phyloP scores from a whole-genome alignment of 768 basidiomycete genomes.

The Suillus lakei region DNA sequence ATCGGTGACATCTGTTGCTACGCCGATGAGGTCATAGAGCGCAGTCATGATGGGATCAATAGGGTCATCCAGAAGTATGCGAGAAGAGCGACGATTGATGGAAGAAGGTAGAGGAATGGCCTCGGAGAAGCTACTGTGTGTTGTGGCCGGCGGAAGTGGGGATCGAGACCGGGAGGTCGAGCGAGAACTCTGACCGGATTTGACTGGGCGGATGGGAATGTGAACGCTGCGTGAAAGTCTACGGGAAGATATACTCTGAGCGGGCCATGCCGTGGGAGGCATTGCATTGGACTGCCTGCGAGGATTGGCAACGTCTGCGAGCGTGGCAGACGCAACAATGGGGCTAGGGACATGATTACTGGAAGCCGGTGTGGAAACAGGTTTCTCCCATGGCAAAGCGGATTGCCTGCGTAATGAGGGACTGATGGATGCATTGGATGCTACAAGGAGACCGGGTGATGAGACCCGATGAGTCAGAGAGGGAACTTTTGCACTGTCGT shows the following conservation, averaged over 20 bases:
- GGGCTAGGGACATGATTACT: slow-evolving; percentile 65
- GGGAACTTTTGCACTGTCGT: slow-evolving; percentile 40
- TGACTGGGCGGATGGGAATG: slow-evolving; percentile 66
- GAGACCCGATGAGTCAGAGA: slow-evolving; percentile 59
- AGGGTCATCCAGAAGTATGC: slow-evolving; percentile 84
- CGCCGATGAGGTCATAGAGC: slow-evolving; percentile 88
- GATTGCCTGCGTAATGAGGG: slow-evolving; percentile 72
- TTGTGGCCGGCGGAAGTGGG: slow-evolving; percentile 75
- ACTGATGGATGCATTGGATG: slow-evolving; percentile 67
- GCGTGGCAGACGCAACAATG: slow-evolving; percentile 58
- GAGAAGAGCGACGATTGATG: slow-evolving; percentile 75
- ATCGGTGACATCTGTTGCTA: slow-evolving; percentile 93
- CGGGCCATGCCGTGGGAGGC: slow-evolving; percentile 57
- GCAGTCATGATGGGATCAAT: slow-evolving; percentile 89
- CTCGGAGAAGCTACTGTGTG: slow-evolving; percentile 69
- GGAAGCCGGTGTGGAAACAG: slow-evolving; percentile 51
- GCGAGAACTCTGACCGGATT: slow-evolving; percentile 84
- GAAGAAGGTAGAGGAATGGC: slow-evolving; percentile 45
- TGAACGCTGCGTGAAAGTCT: slow-evolving; percentile 87
- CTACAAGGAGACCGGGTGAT: slow-evolving; percentile 62
- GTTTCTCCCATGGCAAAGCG: slow-evolving; percentile 70
- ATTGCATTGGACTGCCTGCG: slow-evolving; percentile 62
- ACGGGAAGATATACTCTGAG: slow-evolving; percentile 65
- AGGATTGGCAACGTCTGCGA: slow-evolving; percentile 68
- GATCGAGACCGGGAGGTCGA: slow-evolving; percentile 96